Base-by-base conservation (phyloP, 2,329 filamentous ascomycete genomes). In the Fusarium multiceps region DNA sequence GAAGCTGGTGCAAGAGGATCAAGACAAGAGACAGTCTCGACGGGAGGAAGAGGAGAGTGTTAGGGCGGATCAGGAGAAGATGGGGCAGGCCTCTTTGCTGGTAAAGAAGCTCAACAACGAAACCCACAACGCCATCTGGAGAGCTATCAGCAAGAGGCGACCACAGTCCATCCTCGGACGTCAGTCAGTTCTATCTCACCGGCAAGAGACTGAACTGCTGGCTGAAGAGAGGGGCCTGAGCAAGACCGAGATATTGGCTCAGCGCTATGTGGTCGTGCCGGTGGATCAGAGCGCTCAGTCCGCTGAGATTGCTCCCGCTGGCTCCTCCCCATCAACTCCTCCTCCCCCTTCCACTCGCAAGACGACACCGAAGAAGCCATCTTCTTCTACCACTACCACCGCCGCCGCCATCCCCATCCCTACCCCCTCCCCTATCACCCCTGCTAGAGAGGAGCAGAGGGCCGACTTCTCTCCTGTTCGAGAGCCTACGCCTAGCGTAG, bases 211-310 rank as follows among this genome's bases (percentile, higher is more conserved):
- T 51, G 49, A 41, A 34, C 34, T 51, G 10, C 13, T 41, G 34
- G 49, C 49, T 12, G 34, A 51, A 41, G 34, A 41, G 18, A 28
- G 21, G 18, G 32, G 49, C 49, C 23, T 41, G 49, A 41, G 9
- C 49, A 51, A 51, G 49, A 51, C 23, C 18, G 3, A 42, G 34
- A 16, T 41, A 8, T 41, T 51, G 49, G 23, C 23, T 51, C 49
- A 37, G 23, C 34, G 34, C 30, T 41, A 27, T 41, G 32, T 51
- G 34, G 23, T 41, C 32, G 49, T 23, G 34, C 21, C 16, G n/a
- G 28, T 23, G 37, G 43, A 46, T 6, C 41, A 59, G 51, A 20
- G 57, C 28, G 64, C 58, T 23, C 67, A 71, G 53, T 55, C 47
- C 18, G 54, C 25, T 43, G 55, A 37, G 37, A 40, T 20, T 13